Conservation (phyloP, 2,329 filamentous ascomycete species). For the Graphium sp. region DNA sequence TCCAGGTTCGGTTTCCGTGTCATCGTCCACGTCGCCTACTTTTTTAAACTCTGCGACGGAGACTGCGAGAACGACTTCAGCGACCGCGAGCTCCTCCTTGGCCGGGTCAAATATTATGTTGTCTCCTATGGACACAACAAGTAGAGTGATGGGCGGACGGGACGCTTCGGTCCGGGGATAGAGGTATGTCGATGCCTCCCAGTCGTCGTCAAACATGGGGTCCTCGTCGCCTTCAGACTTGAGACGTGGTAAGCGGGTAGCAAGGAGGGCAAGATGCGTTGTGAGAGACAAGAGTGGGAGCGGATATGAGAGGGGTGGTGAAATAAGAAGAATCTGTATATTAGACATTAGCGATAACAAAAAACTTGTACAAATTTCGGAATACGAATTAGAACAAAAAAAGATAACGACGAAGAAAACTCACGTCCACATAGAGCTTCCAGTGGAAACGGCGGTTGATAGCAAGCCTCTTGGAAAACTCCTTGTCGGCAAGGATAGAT, state of each 20-base stretch:
- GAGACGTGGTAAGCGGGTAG: conserved; percentile 67
- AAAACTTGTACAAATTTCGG: background rate
- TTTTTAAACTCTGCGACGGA: conserved; percentile 43
- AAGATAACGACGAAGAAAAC: conserved; percentile 19
- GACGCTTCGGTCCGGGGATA: conserved; percentile 39
- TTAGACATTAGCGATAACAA: conserved; percentile 5
- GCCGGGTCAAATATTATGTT: conserved; percentile 92
- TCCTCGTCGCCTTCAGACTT: conserved; percentile 90
- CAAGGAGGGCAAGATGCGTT: conserved; percentile 80
- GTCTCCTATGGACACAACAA: conserved; percentile 71
- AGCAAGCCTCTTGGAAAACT: conserved; percentile 53
- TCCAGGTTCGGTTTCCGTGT: conserved; percentile 23
- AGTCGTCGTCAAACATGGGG: conserved; percentile 95
- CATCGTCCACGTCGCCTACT: conserved; percentile 9
- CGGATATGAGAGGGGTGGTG: conserved; percentile 83
- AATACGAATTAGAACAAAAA: background rate
- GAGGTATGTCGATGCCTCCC: conserved; percentile 65
- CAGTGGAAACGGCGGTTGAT: conserved; percentile 92
- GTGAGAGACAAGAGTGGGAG: conserved; percentile 85
- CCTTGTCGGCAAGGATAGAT: conserved; percentile 59
- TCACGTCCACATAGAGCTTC: conserved; percentile 86
- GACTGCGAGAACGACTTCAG: conserved; percentile 74
- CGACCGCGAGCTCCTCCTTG: conserved; percentile 82
- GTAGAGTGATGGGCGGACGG: conserved; percentile 72
- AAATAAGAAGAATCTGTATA: conserved; percentile 70